phyloP scores from a whole-genome alignment of 73 alveolate species.

The Uronychia setigera region DNA sequence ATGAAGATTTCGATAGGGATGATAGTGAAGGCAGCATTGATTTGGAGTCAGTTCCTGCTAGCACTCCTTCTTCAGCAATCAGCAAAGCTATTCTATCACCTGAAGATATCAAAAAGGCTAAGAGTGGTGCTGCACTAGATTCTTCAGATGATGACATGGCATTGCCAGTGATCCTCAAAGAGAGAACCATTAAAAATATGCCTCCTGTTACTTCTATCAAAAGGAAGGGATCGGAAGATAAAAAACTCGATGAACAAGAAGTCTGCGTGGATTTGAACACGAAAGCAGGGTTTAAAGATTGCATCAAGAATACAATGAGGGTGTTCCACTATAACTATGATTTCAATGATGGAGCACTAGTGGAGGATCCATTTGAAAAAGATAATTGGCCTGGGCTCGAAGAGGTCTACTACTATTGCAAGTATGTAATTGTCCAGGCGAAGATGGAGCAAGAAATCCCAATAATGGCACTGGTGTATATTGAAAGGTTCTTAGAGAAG shows the following conservation, averaged over 20 bases:
- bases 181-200: not conserved
- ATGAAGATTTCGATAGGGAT: not conserved
- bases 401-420: conserved; percentile 85
- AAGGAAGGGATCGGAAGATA: not conserved
- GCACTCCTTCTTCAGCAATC: not conserved
- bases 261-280: conserved; percentile 30
- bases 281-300: conserved; percentile 53
- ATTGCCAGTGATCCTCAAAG: not conserved
- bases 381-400: conserved; percentile 58
- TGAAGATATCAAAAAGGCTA: not conserved
- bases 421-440: conserved; percentile 86
- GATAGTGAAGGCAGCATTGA: conserved; percentile 1
- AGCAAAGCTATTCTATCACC: not conserved
- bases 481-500: conserved; percentile 94
- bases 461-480: conserved; percentile 92
- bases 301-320: conserved; percentile 34
- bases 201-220: not conserved
- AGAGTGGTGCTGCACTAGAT: not conserved
- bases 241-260: conserved; percentile 17
- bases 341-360: conserved; percentile 25
- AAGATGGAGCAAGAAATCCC: conserved; percentile 96
- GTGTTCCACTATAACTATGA: conserved; percentile 51
- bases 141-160: not conserved
- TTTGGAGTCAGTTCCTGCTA: not conserved
- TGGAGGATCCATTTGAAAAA: conserved; percentile 39